phyloP scores from a whole-genome alignment of 768 basidiomycete species.

The Galerina marginata region DNA sequence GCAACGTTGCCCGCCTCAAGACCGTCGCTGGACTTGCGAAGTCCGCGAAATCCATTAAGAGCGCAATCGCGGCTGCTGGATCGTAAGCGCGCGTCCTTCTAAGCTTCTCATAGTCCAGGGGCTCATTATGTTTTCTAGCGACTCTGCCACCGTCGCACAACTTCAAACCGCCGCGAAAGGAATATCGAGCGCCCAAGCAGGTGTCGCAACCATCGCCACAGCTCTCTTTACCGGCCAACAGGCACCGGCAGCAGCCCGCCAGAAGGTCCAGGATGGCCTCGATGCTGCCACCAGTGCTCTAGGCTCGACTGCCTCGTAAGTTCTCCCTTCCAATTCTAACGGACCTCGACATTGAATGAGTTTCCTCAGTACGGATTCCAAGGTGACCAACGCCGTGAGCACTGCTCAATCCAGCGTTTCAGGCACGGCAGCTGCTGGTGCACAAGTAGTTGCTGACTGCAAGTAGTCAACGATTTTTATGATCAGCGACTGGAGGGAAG shows the following conservation, averaged over 20 bases:
- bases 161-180: constrained; percentile 18
- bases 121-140: constrained; percentile 2
- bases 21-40: constrained; percentile 19
- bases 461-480: background rate
- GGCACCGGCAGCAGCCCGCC: constrained; percentile 20
- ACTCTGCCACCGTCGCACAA: constrained; percentile 13
- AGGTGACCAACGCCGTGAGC: background rate
- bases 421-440: constrained; percentile 1
- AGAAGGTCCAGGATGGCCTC: constrained; percentile 16
- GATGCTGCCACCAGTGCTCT: constrained; percentile 15
- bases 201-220: constrained; percentile 19
- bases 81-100: constrained; percentile 1
- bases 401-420: background rate
- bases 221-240: constrained; percentile 20
- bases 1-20: constrained; percentile 23
- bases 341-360: background rate
- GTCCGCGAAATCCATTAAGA: constrained; percentile 12
- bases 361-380: background rate
- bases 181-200: constrained; percentile 14
- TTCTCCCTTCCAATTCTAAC: background rate
- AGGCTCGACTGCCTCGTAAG: constrained; percentile 14
- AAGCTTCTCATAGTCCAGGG: background rate
- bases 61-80: constrained; percentile 11
- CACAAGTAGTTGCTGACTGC: constrained; percentile 10
- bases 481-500: too few species aligned